Percentiles rank a stretch among this genome's conserved stretches.
Evolutionary conservation across 192 early-diverging fungal genomes (phyloP).

Genomic region (Glomus cerebriforme): DNA sequence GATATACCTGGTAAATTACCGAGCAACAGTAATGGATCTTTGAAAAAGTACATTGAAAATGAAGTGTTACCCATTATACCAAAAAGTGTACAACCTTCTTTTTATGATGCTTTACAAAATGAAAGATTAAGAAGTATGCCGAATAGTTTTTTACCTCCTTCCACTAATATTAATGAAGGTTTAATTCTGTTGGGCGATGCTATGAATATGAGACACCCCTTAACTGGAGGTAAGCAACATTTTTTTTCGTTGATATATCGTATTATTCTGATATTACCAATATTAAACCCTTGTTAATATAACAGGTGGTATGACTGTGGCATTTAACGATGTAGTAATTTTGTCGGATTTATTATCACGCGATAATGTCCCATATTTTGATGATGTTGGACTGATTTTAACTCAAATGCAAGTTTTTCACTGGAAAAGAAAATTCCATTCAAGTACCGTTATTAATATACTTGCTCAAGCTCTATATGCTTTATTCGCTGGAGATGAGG

Average conservation of each 20-base stretch:
- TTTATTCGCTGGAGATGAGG: conserved; percentile 83
- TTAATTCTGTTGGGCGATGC: conserved; percentile 91
- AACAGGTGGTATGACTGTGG: conserved; percentile 92
- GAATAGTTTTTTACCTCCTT: conserved; percentile 87
- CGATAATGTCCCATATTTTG: conserved; percentile 49
- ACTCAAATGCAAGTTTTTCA: conserved; percentile 66
- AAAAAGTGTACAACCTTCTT: conserved; percentile 52
- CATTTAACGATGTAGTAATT: conserved; percentile 86
- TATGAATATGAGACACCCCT: conserved; percentile 93
- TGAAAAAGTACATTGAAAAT: conserved; percentile 59
- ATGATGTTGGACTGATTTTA: conserved; percentile 48
- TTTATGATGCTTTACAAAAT: conserved; percentile 69
- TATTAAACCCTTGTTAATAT: neutral
- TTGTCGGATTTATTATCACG: conserved; percentile 61
- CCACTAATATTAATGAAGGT: conserved; percentile 69
- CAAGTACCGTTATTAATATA: conserved; percentile 82
- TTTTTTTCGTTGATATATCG: no score
- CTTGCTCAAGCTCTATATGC: conserved; percentile 90
- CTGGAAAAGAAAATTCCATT: conserved; percentile 74
- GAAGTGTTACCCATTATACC: conserved; percentile 74
- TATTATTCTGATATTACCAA: no score
- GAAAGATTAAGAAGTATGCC: conserved; percentile 84
- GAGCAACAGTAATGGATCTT: conserved; percentile 55
- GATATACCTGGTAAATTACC: conserved; percentile 92
- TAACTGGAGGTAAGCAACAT: conserved; percentile 79